Conservation (phyloP, 2,329 filamentous ascomycete genomes). For the Aureobasidium leucospermi region DNA sequence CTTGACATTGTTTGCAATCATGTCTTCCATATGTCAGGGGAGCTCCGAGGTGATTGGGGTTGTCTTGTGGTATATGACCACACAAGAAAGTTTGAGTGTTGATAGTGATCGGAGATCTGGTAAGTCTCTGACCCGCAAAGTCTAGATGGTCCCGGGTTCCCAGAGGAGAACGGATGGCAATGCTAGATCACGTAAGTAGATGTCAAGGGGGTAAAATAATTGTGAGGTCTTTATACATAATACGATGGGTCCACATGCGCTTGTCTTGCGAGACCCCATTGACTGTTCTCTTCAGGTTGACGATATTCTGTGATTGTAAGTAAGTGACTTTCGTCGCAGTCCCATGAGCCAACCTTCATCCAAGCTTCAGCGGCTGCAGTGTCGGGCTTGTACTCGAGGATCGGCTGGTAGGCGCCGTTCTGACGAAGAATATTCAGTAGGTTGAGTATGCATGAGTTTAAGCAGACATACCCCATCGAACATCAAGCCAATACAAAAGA, state of each 20-base stretch:
- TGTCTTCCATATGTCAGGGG: neutral
- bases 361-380: neutral
- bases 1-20: neutral
- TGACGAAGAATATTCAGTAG: neutral
- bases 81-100: neutral
- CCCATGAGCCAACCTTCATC: neutral
- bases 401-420: neutral
- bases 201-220: neutral
- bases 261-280: neutral
- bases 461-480: neutral
- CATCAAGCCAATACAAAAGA: conserved; percentile 9
- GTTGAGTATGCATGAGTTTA: too few relatives aligned
- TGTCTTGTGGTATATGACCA: neutral
- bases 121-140: neutral
- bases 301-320: neutral
- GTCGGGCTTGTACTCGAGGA: neutral
- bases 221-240: neutral
- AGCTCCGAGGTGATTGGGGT: neutral
- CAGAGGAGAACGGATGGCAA: neutral
- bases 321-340: neutral
- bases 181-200: neutral
- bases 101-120: neutral
- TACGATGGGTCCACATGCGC: conserved; percentile 1
- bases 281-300: neutral
- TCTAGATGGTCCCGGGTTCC: neutral